Conservation (phyloP, 139 green algal species). For the Zygnema circumcarinatum region DNA sequence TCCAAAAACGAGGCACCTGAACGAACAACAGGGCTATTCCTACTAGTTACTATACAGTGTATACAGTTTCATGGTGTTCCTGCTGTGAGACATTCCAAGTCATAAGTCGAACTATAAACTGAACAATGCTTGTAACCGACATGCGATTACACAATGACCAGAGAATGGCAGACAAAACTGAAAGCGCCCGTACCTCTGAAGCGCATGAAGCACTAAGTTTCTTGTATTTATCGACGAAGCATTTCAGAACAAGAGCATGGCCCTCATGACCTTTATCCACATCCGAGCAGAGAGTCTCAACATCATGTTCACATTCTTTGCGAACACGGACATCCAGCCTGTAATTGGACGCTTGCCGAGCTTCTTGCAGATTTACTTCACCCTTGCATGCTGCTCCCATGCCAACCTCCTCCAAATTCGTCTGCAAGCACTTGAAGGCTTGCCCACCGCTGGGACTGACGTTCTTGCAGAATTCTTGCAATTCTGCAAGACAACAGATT, state of each 20-base stretch:
- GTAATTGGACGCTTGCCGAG: slow-evolving; percentile 52
- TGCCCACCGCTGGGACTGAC: slow-evolving; percentile 16
- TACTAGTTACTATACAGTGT: no score
- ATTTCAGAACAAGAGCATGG: slow-evolving; percentile 32
- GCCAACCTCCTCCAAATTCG: slow-evolving; percentile 33
- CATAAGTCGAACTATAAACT: no score
- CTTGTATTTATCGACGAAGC: slow-evolving; percentile 40
- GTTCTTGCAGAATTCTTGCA: slow-evolving; percentile 38
- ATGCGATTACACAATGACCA: background rate
- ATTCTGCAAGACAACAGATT: slow-evolving; percentile 29
- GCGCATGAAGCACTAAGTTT: slow-evolving; percentile 32
- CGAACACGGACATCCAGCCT: slow-evolving; percentile 45
- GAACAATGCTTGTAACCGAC: no score
- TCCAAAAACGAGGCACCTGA: no score
- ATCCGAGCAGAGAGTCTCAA: slow-evolving; percentile 2
- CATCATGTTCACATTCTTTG: slow-evolving; percentile 47
- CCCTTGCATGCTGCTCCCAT: slow-evolving; percentile 53
- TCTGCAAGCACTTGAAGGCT: slow-evolving; percentile 56
- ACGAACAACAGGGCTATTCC: no score
- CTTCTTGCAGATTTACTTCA: slow-evolving; percentile 55
- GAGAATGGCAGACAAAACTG: background rate
- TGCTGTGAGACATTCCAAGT: no score
- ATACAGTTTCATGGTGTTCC: no score
- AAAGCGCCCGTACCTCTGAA: slow-evolving; percentile 34
- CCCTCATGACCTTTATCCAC: slow-evolving; percentile 50